Percentiles rank a stretch among this genome's conserved stretches.
Conservation (phyloP, 805 yeast genomes). For the Schwanniomyces vanrijiae region DNA sequence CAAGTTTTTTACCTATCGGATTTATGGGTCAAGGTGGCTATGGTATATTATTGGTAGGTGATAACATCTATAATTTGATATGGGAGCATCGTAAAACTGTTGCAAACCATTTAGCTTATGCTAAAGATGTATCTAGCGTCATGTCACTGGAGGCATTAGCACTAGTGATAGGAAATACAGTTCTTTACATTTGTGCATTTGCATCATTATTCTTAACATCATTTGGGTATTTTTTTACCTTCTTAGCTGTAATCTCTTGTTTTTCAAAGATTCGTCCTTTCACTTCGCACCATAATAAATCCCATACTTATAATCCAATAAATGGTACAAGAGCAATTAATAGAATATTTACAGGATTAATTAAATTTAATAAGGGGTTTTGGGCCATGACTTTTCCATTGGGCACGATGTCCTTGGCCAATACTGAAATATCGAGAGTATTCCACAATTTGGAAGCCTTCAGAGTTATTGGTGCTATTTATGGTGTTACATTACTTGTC, state of each 20-base stretch:
- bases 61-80: conserved; percentile 30
- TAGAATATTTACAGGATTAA: conserved; percentile 11
- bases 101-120: conserved; percentile 21
- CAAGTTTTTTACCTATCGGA: conserved; percentile 80
- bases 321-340: not conserved
- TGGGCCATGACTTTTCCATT: conserved; percentile 90
- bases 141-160: conserved; percentile 12
- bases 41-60: conserved; percentile 59
- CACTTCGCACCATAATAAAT: conserved; percentile 25
- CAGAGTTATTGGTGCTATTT: conserved; percentile 60
- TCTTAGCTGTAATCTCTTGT: conserved; percentile 32
- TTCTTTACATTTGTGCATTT: conserved; percentile 22
- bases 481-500: conserved; percentile 51
- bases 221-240: conserved; percentile 55
- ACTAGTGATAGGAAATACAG: conserved; percentile 9
- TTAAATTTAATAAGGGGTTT: conserved; percentile 19
- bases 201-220: conserved; percentile 48
- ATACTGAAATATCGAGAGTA: conserved; percentile 47
- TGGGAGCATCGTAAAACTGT: conserved; percentile 11
- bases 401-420: conserved; percentile 75
- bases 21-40: conserved; percentile 84
- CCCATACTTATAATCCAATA: conserved; percentile 11
- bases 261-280: conserved; percentile 45
- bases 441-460: conserved; percentile 54
- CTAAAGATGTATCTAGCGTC: conserved; percentile 8